Evolutionary conservation across 495 filamentous ascomycete species (phyloP).

Genomic region (Penicillium ucsense): DNA sequence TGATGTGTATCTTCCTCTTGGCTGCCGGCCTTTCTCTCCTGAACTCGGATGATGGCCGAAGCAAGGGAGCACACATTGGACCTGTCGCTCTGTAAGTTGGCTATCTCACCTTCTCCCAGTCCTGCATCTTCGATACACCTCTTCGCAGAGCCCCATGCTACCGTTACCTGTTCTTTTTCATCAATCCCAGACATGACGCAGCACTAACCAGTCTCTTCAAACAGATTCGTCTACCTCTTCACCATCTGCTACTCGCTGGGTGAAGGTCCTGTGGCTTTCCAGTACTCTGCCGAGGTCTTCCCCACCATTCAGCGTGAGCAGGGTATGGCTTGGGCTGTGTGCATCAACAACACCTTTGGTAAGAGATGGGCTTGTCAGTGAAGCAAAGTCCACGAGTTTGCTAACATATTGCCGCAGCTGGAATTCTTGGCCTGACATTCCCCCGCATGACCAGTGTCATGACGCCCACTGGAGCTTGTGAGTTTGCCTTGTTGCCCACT

Average conservation of each 20-base stretch:
- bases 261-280: conserved; percentile 41
- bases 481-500: not conserved
- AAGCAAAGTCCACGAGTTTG: not conserved
- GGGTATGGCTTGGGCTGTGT: conserved; percentile 36
- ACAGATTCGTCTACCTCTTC: conserved; percentile 34
- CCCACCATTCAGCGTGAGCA: conserved; percentile 38
- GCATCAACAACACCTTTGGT: conserved; percentile 39
- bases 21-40: conserved; percentile 54
- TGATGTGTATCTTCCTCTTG: conserved; percentile 64
- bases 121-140: too few relatives aligned
- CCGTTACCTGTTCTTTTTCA: too few relatives aligned
- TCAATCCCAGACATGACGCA: too few relatives aligned
- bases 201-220: not conserved
- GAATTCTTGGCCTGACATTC: conserved; percentile 42
- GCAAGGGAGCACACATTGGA: conserved; percentile 9
- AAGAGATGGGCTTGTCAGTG: not conserved
- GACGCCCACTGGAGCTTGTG: conserved; percentile 40
- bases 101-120: not conserved
- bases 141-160: too few relatives aligned
- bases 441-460: conserved; percentile 37
- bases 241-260: conserved; percentile 37
- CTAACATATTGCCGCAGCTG: conserved; percentile 14
- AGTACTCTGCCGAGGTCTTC: conserved; percentile 45
- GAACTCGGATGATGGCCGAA: conserved; percentile 15
- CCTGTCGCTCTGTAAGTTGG: conserved; percentile 22